Evolutionary conservation across 2,329 filamentous ascomycete species (phyloP).

Genomic region (Capronia coronata): DNA sequence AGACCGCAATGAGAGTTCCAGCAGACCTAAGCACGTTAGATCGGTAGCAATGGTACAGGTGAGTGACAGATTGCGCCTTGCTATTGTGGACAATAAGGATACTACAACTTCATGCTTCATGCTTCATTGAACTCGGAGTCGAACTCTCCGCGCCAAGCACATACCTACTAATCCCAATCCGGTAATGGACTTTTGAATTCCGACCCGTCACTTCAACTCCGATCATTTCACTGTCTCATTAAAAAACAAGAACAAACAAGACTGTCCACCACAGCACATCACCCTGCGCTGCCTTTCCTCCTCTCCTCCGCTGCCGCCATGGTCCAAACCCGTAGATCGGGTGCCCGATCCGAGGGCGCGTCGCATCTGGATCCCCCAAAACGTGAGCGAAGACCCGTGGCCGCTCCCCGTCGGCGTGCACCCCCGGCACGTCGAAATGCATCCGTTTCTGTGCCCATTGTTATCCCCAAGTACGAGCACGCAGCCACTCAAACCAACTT

Average conservation of each 20-base stretch:
- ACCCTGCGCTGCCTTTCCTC: neutral
- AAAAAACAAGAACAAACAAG: neutral
- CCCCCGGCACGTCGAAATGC: neutral
- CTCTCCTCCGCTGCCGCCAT: conserved; percentile 5
- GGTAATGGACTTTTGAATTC: neutral
- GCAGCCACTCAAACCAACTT: neutral
- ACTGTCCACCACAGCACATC: too few relatives aligned
- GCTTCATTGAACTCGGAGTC: too few relatives aligned
- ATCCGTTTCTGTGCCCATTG: neutral
- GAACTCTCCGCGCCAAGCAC: neutral
- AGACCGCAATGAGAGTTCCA: too few relatives aligned
- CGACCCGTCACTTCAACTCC: neutral
- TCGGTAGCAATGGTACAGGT: too few relatives aligned
- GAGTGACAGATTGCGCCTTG: too few relatives aligned
- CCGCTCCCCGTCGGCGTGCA: neutral
- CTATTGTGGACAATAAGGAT: too few relatives aligned
- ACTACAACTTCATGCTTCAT: too few relatives aligned
- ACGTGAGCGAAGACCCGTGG: conserved; percentile 18
- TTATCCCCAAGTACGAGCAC: neutral
- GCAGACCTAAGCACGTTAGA: too few relatives aligned
- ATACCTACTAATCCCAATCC: neutral
- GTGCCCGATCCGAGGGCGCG: conserved; percentile 22
- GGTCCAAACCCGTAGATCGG: conserved; percentile 22
- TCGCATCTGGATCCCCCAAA: conserved; percentile 16
- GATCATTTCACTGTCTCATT: neutral